Evolutionary conservation across 2,329 filamentous ascomycete genomes (phyloP).

Genomic region (Pseudogymnoascus sp.): DNA sequence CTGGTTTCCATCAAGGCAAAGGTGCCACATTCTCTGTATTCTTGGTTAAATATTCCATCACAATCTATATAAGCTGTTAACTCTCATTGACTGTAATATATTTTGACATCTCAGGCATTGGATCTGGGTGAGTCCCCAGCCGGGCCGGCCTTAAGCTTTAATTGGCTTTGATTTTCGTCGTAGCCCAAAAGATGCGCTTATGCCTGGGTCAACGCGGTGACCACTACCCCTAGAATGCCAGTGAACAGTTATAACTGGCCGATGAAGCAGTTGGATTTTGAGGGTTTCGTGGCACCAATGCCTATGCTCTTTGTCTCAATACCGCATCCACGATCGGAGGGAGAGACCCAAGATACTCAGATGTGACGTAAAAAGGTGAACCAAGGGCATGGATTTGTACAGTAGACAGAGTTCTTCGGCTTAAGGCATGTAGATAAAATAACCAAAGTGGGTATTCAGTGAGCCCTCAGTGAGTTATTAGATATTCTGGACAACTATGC

Average conservation of each 20-base stretch:
- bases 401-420: background rate
- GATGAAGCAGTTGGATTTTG: background rate
- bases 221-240: background rate
- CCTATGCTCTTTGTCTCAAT: background rate
- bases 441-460: background rate
- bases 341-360: background rate
- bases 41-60: background rate
- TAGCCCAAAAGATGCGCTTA: background rate
- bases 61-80: background rate
- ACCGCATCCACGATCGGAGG: background rate
- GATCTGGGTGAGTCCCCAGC: background rate
- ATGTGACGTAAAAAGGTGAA: background rate
- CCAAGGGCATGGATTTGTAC: background rate
- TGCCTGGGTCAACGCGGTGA: background rate
- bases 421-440: background rate
- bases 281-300: constrained; percentile 4
- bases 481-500: background rate
- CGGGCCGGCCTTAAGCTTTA: background rate
- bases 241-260: background rate
- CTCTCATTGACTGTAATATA: background rate
- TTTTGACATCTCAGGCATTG: background rate
- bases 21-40: background rate
- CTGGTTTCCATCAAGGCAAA: background rate
- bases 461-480: background rate
- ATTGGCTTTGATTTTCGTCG: background rate